Percentiles rank a stretch among this genome's conserved stretches.
Evolutionary conservation across 345 rosid genomes (phyloP).

Genomic region (Zanthoxylum bungeanum): DNA sequence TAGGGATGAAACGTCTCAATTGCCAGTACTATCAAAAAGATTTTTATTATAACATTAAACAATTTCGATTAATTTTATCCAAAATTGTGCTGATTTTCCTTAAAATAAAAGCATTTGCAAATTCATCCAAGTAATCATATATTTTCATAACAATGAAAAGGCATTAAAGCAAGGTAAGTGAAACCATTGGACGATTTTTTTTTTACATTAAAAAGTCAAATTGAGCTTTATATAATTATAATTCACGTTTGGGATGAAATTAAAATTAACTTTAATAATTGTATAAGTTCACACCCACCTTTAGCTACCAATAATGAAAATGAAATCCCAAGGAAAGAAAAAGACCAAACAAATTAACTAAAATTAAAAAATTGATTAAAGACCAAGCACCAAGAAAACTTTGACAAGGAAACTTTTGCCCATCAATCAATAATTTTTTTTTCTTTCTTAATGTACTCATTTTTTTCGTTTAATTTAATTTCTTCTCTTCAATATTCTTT

Average conservation of each 20-base stretch:
- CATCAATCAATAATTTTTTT: constrained; percentile 1
- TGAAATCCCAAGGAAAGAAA: constrained; percentile 24
- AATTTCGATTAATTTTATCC: too few relatives aligned
- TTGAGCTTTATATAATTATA: not conserved
- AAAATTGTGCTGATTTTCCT: too few relatives aligned
- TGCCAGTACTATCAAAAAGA: too few relatives aligned
- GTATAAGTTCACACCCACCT: constrained; percentile 15
- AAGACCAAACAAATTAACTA: not conserved
- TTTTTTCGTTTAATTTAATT: too few relatives aligned
- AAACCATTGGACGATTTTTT: not conserved
- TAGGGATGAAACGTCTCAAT: too few relatives aligned
- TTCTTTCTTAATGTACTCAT: too few relatives aligned
- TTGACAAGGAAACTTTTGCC: constrained; percentile 17
- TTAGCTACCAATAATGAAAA: constrained; percentile 28
- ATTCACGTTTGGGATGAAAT: not conserved
- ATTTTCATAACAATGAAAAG: not conserved
- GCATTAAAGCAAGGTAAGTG: not conserved
- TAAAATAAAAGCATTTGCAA: not conserved
- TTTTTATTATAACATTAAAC: too few relatives aligned
- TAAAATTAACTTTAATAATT: not conserved
- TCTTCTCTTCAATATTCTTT: constrained; percentile 14
- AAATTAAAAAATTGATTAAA: not conserved
- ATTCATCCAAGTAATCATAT: not conserved
- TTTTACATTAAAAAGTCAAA: not conserved
- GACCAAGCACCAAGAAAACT: constrained; percentile 1